Conservation (phyloP, 1,139 yeast genomes). For the Debaryomyces fabryi region DNA sequence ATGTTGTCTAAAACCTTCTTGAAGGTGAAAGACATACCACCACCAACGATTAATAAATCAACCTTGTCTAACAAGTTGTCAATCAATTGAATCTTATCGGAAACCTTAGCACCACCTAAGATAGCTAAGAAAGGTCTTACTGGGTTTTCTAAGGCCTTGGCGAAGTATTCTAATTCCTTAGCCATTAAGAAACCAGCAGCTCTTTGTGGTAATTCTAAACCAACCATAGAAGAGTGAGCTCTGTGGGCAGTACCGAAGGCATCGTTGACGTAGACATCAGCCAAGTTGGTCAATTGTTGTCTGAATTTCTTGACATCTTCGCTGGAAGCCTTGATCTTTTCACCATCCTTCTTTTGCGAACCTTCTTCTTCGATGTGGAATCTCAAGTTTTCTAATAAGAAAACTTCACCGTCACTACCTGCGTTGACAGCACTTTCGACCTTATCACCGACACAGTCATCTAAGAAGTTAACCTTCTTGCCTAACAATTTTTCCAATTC, state of each 20-base stretch:
- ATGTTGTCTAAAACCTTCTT: constrained; percentile 85
- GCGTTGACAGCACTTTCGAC: constrained; percentile 75
- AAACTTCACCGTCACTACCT: constrained; percentile 71
- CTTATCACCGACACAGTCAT: constrained; percentile 86
- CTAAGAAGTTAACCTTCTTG: constrained; percentile 70
- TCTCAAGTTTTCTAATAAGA: constrained; percentile 92
- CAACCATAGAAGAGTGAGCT: constrained; percentile 99
- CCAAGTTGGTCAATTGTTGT: constrained; percentile 80
- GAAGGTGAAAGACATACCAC: constrained; percentile 99
- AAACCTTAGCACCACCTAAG: constrained; percentile 97
- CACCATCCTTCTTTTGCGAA: constrained; percentile 78
- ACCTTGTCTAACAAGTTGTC: constrained; percentile 97
- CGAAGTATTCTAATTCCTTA: constrained; percentile 93
- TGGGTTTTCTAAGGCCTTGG: constrained; percentile 97
- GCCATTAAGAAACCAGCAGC: constrained; percentile 98
- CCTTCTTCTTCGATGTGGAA: constrained; percentile 98
- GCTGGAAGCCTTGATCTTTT: constrained; percentile 85
- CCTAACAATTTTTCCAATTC: constrained; percentile 78
- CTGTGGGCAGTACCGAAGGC: constrained; percentile 99
- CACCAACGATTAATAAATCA: constrained; percentile 88
- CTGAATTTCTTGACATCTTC: constrained; percentile 86
- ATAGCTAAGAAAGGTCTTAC: constrained; percentile 96
- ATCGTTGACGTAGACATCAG: constrained; percentile 95
- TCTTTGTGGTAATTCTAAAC: constrained; percentile 87
- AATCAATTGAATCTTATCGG: constrained; percentile 95